Percentiles rank a stretch among this genome's conserved stretches.
These are phyloP conservation scores for Phoma sp. DNA, from an alignment of 2,329 filamentous ascomycete genomes.

Conservation along the genomic window DNA sequence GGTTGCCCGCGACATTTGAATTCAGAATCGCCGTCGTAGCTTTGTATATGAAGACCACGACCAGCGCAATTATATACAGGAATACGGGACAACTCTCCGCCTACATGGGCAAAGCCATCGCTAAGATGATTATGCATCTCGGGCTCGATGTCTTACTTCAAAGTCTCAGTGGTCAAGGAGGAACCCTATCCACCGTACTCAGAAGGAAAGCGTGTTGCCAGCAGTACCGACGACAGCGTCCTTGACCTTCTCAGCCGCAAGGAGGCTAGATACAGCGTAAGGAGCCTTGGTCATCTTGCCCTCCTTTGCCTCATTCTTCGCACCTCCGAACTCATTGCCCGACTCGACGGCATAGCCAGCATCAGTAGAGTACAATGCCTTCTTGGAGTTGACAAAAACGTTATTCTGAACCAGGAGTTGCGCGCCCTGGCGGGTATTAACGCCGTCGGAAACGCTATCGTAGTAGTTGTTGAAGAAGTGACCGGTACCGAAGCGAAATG, in stretches of 20 bases:
- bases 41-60: constrained; percentile 9
- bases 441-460: constrained; percentile 46
- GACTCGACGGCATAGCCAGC: constrained; percentile 46
- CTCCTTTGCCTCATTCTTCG: constrained; percentile 36
- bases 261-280: constrained; percentile 41
- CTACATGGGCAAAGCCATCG: background rate
- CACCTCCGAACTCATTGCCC: constrained; percentile 50
- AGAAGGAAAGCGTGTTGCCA: constrained; percentile 48
- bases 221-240: constrained; percentile 49
- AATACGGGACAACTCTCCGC: background rate
- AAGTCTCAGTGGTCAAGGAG: too few species aligned
- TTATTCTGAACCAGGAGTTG: constrained; percentile 53
- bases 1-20: too few species aligned
- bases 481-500: constrained; percentile 69
- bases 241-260: constrained; percentile 46
- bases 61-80: constrained; percentile 20
- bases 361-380: constrained; percentile 44
- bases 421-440: constrained; percentile 52
- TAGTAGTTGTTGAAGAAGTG: constrained; percentile 65
- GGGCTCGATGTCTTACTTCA: too few species aligned
- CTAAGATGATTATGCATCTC: too few species aligned
- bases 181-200: constrained; percentile 1
- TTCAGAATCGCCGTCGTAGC: constrained; percentile 1
- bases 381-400: constrained; percentile 42
- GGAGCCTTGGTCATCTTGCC: constrained; percentile 44